These are phyloP conservation scores for Zelonia costaricensis DNA, from an alignment of 208 protist genomes.

Conservation along the genomic window DNA sequence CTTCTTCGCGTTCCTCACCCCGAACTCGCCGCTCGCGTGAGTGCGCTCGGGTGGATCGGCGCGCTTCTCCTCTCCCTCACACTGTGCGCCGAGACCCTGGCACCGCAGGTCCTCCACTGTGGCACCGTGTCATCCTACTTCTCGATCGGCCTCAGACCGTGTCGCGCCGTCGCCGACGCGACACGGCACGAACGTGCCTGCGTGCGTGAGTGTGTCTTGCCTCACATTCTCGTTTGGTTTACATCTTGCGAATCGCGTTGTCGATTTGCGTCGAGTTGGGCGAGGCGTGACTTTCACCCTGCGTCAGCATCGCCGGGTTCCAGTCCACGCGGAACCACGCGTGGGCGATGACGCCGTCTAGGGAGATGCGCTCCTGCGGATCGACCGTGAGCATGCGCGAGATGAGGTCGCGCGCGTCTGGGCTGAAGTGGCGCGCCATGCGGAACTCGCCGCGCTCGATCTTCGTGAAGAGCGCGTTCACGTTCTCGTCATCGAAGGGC, in stretches of 20 bases:
- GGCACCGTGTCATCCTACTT: too few species aligned
- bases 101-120: too few species aligned
- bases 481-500: slow-evolving; percentile 92
- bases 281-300: slow-evolving; percentile 9
- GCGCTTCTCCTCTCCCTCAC: too few species aligned
- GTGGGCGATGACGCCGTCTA: slow-evolving; percentile 86
- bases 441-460: slow-evolving; percentile 90
- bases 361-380: slow-evolving; percentile 74
- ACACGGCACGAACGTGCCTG: too few species aligned
- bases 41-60: too few species aligned
- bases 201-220: neutral
- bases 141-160: too few species aligned
- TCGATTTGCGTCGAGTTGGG: slow-evolving; percentile 29
- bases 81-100: too few species aligned
- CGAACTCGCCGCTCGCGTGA: too few species aligned
- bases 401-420: slow-evolving; percentile 67
- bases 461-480: slow-evolving; percentile 91
- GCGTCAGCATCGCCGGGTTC: slow-evolving; percentile 45
- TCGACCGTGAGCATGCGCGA: slow-evolving; percentile 80
- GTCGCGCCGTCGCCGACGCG: too few species aligned
- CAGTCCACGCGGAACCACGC: slow-evolving; percentile 86
- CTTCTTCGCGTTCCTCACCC: too few species aligned
- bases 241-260: slow-evolving; percentile 41
- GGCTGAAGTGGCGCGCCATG: slow-evolving; percentile 77
- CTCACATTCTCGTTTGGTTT: slow-evolving; percentile 4